Base-by-base conservation (phyloP, 2,329 filamentous ascomycete genomes). In the Coleophoma crateriformis region DNA sequence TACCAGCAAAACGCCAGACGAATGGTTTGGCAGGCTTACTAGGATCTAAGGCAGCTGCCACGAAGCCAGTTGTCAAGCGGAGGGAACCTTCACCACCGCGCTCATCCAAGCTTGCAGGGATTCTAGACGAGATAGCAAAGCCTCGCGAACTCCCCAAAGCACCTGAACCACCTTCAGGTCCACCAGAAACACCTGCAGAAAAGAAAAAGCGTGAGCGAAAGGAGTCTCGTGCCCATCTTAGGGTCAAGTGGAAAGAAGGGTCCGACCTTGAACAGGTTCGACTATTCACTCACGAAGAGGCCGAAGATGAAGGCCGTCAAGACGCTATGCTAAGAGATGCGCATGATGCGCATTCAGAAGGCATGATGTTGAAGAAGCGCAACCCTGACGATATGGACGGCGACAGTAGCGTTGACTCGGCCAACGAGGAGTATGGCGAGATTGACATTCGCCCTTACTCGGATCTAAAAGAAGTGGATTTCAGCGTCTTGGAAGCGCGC, bases 211-310 rank as follows among this genome's bases (percentile, higher is more conserved):
- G 88, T 11, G 70, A 89, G 4, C 81, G 86, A 34, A 90, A 89
- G 60, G 86, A 90, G 63, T 76, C 81, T 51, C 78, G 87, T 45
- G 78, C 85, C 34, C 81, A 85, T 54, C 71, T 90, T 19, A 78
- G 83, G 12, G 88, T 92, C 6, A 77, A 71, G 7, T 92, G 87
- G 76, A 87, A 84, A 61, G 76, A 81, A 0, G 86, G 85, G 45
- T 71, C 77, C 15, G 78, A 82, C 32, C 74, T 92, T 32, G 83
- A 83, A 1, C 73, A 87, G 57, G 72, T 89, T 48, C 79, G 80
- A 54, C 71, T 84, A 45, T 90, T 91, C 68, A 81, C 82, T 48
- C 87, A 88, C 59, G 84, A 89, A 53, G 82, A 81, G 1, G 77
- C 79, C 1, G 87, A 90, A 62, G 85, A 89, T 57, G 75, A 83